Base-by-base conservation (phyloP, 345 rosid genomes). In the Bruguiera sexangula region DNA sequence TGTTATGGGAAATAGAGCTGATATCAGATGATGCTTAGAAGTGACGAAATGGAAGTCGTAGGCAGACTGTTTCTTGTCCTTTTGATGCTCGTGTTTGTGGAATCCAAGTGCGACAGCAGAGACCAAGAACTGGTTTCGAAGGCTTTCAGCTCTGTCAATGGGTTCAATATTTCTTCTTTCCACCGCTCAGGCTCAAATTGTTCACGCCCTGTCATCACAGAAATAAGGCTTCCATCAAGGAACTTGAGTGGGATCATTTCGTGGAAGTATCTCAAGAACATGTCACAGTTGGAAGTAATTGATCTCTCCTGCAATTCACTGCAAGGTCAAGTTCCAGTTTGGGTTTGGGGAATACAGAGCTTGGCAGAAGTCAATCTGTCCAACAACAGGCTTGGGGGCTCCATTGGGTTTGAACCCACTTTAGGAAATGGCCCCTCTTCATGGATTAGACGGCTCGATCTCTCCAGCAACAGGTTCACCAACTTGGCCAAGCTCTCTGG, bases 241-340 rank as follows among this genome's bases (percentile, higher is more conserved):
- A 87, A 85, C 69, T 69, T 94, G 19, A 84, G 77, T 72, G 96
- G 98, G 36, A 83, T 54, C 55, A 53, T 94, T 50, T 85, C 92
- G n/a, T 94, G 97, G 97, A 78, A 52, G 19, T 79, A 74, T 64
- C 81, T 94, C 71, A 73, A 76, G 69, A 84, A 74, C 74, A 59
- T 89, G 75, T 77, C 96, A 20, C 71, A 76, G 43, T 76, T 94
- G 37, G 85, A 73, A 22, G 32, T 57, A 19, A 66, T 94, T 60
- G 92, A 91, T 72, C 87, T 94, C 73, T 94, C 98, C 69, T 57
- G 69, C 61, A 94, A 94, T 72, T 85, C 87, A 21, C 86, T 94
- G 13, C 67, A 81, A 32, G 98, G 98, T 31, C 81, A 82, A 4
- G 67, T 91, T 24, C 97, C 96, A 8, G 78, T 78, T 37, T 88